A percentile compares a stretch with the other conserved stretches of the same genome.
These are phyloP conservation scores for Cladosporium sphaerospermum DNA, from an alignment of 2,329 filamentous ascomycete species.

Conservation along the genomic window DNA sequence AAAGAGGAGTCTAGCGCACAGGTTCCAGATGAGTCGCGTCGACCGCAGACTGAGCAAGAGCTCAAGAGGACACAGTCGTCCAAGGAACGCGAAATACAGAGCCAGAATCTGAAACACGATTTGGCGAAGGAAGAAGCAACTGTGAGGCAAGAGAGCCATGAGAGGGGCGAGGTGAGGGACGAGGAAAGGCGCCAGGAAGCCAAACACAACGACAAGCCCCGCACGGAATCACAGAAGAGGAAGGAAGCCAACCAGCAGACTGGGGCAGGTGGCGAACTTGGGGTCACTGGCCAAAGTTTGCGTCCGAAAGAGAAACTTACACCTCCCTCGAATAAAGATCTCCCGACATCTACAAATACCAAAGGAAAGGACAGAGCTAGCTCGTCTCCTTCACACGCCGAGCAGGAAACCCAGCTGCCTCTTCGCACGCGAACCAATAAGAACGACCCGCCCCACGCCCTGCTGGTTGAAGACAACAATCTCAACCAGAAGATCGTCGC, in stretches of 20 bases:
- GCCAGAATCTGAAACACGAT: slow-evolving; percentile 30
- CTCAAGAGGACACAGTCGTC: slow-evolving; percentile 12
- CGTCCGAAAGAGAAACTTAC: background rate
- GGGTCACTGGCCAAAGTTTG: background rate
- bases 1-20: background rate
- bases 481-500: slow-evolving; percentile 30
- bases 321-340: no score
- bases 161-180: background rate
- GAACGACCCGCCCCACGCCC: slow-evolving; percentile 16
- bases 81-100: slow-evolving; percentile 19
- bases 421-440: background rate
- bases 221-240: background rate
- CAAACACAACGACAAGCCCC: background rate
- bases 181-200: background rate
- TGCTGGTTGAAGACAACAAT: slow-evolving; percentile 30
- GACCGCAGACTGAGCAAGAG: background rate
- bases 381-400: background rate
- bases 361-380: background rate
- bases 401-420: background rate
- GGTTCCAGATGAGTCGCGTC: slow-evolving; percentile 6
- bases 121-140: slow-evolving; percentile 17
- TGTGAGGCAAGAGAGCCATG: background rate
- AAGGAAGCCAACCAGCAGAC: background rate
- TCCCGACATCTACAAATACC: no score
- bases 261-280: background rate